Conservation (phyloP, 768 basidiomycete genomes). For the Cyathus striatus region DNA sequence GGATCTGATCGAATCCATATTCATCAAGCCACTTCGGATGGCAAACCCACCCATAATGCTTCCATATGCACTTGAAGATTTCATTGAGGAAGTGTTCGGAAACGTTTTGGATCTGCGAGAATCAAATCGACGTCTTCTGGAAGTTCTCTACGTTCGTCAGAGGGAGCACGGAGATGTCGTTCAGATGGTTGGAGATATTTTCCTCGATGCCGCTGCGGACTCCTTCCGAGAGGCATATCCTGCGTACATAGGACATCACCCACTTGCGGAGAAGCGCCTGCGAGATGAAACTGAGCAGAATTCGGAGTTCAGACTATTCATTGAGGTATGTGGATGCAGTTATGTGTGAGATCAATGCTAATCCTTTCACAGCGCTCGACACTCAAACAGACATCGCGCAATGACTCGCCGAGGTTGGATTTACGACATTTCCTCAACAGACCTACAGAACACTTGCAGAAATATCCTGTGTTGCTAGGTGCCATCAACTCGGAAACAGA, state of each 20-base stretch:
- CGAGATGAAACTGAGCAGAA: slow-evolving; percentile 85
- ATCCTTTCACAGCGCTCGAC: slow-evolving; percentile 33
- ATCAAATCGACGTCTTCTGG: slow-evolving; percentile 75
- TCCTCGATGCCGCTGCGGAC: slow-evolving; percentile 79
- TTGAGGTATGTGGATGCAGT: slow-evolving; percentile 84
- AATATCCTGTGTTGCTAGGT: slow-evolving; percentile 81
- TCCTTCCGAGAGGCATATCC: slow-evolving; percentile 87
- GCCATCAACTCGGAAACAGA: slow-evolving; percentile 83
- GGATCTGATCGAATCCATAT: slow-evolving; percentile 72
- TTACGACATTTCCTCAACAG: slow-evolving; percentile 76
- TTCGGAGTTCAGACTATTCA: slow-evolving; percentile 74
- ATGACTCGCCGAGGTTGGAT: slow-evolving; percentile 43
- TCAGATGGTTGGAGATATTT: slow-evolving; percentile 82
- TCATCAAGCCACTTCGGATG: slow-evolving; percentile 40
- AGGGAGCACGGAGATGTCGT: slow-evolving; percentile 82
- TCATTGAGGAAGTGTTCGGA: slow-evolving; percentile 84
- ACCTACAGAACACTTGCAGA: slow-evolving; percentile 80
- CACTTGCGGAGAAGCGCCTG: slow-evolving; percentile 79
- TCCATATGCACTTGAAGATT: slow-evolving; percentile 62
- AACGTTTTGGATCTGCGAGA: slow-evolving; percentile 83
- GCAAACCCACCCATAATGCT: slow-evolving; percentile 42
- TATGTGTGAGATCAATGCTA: too few relatives aligned
- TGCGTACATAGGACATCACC: slow-evolving; percentile 79
- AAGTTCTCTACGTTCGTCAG: slow-evolving; percentile 81
- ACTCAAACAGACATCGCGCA: slow-evolving; percentile 33